Evolutionary conservation across 1,284 basidiomycete species (phyloP).

Genomic region (Trichosporon sp.): DNA sequence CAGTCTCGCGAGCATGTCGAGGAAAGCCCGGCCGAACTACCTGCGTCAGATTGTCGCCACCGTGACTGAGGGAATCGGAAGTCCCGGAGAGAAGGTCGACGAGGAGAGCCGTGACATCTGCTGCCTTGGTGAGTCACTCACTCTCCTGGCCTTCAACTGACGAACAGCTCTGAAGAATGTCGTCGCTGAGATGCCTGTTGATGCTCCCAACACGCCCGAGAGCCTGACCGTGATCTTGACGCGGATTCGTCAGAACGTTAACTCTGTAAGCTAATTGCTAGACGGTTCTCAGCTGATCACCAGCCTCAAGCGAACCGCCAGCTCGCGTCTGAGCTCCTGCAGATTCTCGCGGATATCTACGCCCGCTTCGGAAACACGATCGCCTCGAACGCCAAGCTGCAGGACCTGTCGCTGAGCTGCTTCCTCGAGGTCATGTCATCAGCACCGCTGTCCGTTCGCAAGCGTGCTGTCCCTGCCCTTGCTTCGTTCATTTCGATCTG

Average conservation of each 20-base stretch:
- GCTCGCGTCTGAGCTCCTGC: constrained; percentile 83
- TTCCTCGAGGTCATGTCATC: constrained; percentile 76
- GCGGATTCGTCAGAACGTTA: constrained; percentile 66
- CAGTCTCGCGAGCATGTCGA: constrained; percentile 47
- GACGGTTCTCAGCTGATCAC: constrained; percentile 29
- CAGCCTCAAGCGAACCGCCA: constrained; percentile 68
- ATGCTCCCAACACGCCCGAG: constrained; percentile 9
- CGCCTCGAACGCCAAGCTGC: constrained; percentile 60
- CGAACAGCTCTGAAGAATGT: constrained; percentile 85
- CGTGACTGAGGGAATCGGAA: constrained; percentile 37
- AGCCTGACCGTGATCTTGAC: constrained; percentile 22
- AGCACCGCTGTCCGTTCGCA: constrained; percentile 78
- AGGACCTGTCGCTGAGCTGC: constrained; percentile 66
- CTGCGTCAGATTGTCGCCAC: constrained; percentile 87
- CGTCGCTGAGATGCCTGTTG: constrained; percentile 69
- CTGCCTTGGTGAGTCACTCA: constrained; percentile 69
- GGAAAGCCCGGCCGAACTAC: constrained; percentile 59
- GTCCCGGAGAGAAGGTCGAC: constrained; percentile 37
- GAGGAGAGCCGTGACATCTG: constrained; percentile 75
- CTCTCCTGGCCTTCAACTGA: constrained; percentile 6
- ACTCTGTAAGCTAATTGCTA: constrained; percentile 39
- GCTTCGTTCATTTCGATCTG: constrained; percentile 43
- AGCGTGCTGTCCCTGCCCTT: constrained; percentile 82
- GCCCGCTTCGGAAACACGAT: constrained; percentile 75
- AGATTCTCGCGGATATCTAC: constrained; percentile 88